phyloP scores from a whole-genome alignment of 2,329 filamentous ascomycete species.

The Penicillium sp. region DNA sequence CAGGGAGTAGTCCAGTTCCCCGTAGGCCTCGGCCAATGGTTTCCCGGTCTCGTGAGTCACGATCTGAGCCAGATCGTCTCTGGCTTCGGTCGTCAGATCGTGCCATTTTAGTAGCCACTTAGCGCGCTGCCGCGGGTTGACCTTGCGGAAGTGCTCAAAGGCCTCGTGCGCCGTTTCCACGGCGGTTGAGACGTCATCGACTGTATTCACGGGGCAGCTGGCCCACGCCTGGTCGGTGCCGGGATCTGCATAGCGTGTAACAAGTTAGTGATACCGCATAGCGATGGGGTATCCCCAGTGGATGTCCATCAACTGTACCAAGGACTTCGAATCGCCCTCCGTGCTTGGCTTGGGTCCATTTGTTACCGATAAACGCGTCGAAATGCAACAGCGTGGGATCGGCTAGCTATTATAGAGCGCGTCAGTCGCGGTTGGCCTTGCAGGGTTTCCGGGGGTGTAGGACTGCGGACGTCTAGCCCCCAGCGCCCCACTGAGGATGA shows the following conservation, averaged over 20 bases:
- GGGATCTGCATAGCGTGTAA: slow-evolving; percentile 45
- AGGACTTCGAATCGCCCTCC: slow-evolving; percentile 53
- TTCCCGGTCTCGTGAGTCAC: slow-evolving; percentile 63
- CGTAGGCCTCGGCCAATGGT: slow-evolving; percentile 53
- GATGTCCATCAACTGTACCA: slow-evolving; percentile 26
- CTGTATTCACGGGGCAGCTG: slow-evolving; percentile 49
- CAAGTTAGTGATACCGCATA: too few species aligned
- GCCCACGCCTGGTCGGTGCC: slow-evolving; percentile 53
- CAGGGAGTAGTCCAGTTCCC: slow-evolving; percentile 56
- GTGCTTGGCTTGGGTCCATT: slow-evolving; percentile 48
- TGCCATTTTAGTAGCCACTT: slow-evolving; percentile 65
- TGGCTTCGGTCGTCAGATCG: slow-evolving; percentile 59
- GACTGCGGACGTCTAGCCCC: not conserved
- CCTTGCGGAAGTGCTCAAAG: slow-evolving; percentile 59
- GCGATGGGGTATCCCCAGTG: not conserved
- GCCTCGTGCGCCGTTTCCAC: slow-evolving; percentile 60
- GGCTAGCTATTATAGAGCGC: slow-evolving; percentile 44
- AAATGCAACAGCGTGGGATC: slow-evolving; percentile 50
- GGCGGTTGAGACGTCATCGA: slow-evolving; percentile 61
- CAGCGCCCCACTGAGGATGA: not conserved
- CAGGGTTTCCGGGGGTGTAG: too few species aligned
- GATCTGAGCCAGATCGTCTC: slow-evolving; percentile 61
- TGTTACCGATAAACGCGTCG: slow-evolving; percentile 52
- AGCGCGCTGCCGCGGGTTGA: slow-evolving; percentile 60
- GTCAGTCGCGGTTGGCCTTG: slow-evolving; percentile 10